Conservation (phyloP, 768 basidiomycete species). For the Phlebiopsis gigantea region DNA sequence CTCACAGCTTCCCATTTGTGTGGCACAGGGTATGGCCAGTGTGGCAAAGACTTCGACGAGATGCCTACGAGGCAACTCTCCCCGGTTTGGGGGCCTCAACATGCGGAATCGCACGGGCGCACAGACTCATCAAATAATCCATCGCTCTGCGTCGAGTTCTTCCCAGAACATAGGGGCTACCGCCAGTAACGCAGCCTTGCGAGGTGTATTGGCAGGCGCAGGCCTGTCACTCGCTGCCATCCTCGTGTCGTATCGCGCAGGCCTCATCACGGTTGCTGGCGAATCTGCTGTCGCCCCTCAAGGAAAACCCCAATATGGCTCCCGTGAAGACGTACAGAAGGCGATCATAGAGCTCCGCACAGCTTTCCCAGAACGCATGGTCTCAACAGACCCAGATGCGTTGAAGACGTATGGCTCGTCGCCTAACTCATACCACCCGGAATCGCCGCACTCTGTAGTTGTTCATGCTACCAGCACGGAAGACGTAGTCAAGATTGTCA, state of each 20-base stretch:
- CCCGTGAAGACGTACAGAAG: constrained; percentile 9
- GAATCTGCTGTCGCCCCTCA: background rate
- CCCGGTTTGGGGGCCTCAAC: too few relatives aligned
- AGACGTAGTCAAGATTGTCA: constrained; percentile 77
- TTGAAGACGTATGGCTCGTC: constrained; percentile 13
- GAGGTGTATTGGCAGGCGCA: constrained; percentile 9
- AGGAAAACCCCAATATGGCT: background rate
- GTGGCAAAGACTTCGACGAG: background rate
- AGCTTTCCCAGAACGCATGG: constrained; percentile 4
- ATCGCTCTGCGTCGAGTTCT: background rate
- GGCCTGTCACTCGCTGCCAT: constrained; percentile 5
- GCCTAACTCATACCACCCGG: constrained; percentile 15
- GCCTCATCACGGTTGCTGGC: constrained; percentile 4
- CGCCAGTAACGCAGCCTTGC: background rate
- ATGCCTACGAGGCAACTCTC: background rate
- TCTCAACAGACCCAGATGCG: constrained; percentile 9
- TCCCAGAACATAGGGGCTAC: background rate
- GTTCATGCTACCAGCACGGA: constrained; percentile 63
- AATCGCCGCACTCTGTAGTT: constrained; percentile 29
- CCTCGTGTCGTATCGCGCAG: constrained; percentile 6
- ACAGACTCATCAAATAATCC: background rate
- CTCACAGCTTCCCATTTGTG: too few relatives aligned
- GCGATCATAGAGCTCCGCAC: constrained; percentile 12
- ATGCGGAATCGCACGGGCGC: background rate
- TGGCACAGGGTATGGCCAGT: background rate